These are phyloP conservation scores for Sporothrix brunneoviolacea DNA, from an alignment of 2,329 filamentous ascomycete genomes.

Conservation along the genomic window DNA sequence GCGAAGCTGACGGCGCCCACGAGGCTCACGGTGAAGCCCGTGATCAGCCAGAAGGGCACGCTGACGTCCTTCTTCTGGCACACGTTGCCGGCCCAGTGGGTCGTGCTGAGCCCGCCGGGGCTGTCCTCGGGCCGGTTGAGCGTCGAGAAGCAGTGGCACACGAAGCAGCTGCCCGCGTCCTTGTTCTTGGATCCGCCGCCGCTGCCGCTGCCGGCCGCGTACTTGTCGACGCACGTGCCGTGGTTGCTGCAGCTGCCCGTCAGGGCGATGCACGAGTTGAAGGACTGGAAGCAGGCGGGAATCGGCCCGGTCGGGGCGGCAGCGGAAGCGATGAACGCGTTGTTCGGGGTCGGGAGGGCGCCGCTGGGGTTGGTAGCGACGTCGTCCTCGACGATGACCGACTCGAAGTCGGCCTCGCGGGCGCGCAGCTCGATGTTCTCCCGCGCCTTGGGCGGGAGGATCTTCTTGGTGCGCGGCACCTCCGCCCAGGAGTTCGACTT, in stretches of 20 bases:
- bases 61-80: conserved; percentile 93
- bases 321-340: conserved; percentile 20
- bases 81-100: conserved; percentile 74
- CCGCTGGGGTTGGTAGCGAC: conserved; percentile 1
- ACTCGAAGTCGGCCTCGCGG: conserved; percentile 37
- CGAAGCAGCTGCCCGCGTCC: conserved; percentile 52
- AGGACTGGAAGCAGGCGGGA: conserved; percentile 67
- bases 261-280: conserved; percentile 58
- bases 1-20: conserved; percentile 61
- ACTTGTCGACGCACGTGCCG: conserved; percentile 68
- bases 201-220: conserved; percentile 36
- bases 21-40: conserved; percentile 64
- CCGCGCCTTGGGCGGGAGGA: neutral
- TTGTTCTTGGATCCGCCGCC: conserved; percentile 22
- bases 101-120: conserved; percentile 38
- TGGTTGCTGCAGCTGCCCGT: conserved; percentile 80
- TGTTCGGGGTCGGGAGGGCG: conserved; percentile 12
- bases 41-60: conserved; percentile 80
- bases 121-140: conserved; percentile 30
- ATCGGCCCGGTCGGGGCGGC: conserved; percentile 35
- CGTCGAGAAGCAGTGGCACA: conserved; percentile 66
- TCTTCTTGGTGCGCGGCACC: conserved; percentile 19
- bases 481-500: conserved; percentile 35
- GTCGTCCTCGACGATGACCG: conserved; percentile 33
- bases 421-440: conserved; percentile 31